Conservation (phyloP, 75 land plant genomes). For the Selaginella moellendorffii region DNA sequence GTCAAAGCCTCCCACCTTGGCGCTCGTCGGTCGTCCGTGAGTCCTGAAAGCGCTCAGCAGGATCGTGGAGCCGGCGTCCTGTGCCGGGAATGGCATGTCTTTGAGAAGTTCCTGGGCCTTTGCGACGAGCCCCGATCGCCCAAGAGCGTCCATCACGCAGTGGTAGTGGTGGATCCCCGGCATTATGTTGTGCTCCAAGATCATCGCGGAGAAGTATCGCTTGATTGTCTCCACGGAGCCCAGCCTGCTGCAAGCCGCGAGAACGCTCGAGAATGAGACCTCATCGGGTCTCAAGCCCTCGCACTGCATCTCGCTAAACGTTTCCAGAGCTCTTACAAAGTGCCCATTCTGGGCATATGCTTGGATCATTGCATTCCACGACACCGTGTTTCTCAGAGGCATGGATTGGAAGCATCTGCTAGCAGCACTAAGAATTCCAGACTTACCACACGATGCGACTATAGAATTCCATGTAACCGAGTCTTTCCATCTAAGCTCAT, state of each 20-base stretch:
- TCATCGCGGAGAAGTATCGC: slow-evolving; percentile 30
- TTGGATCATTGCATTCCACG: slow-evolving; percentile 44
- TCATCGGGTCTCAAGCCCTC: slow-evolving; percentile 23
- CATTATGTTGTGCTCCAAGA: slow-evolving; percentile 7
- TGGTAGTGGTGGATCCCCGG: slow-evolving; percentile 40
- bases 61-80: too few relatives aligned
- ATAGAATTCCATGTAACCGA: too few relatives aligned
- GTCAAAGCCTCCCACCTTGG: too few relatives aligned
- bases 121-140: slow-evolving; percentile 35
- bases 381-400: slow-evolving; percentile 23
- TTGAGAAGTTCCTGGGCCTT: slow-evolving; percentile 33
- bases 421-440: too few relatives aligned
- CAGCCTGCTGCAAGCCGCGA: slow-evolving; percentile 44
- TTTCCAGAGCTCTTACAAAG: slow-evolving; percentile 18
- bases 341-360: slow-evolving; percentile 49
- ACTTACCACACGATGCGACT: too few relatives aligned
- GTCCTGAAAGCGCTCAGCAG: too few relatives aligned
- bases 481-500: too few relatives aligned
- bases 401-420: slow-evolving; percentile 26
- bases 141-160: slow-evolving; percentile 49
- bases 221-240: slow-evolving; percentile 39
- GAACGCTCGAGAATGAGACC: slow-evolving; percentile 36
- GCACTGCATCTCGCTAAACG: slow-evolving; percentile 31
- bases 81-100: slow-evolving; percentile 29
- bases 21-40: too few relatives aligned